Evolutionary conservation across 139 green algal genomes (phyloP).

Genomic region (Coelastrella sp.): DNA sequence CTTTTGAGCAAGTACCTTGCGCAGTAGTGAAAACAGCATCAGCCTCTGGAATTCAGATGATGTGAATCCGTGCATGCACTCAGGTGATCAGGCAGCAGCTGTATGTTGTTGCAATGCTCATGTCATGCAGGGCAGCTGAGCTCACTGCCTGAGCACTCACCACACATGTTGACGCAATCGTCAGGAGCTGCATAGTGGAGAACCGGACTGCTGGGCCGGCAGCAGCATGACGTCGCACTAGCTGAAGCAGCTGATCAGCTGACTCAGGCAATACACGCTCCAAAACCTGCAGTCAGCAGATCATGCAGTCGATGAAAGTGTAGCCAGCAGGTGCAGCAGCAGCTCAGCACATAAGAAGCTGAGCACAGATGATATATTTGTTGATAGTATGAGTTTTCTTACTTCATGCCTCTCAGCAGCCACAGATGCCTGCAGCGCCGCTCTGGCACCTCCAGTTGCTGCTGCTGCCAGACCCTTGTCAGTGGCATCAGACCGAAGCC

Average conservation of each 20-base stretch:
- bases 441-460: conserved; percentile 33
- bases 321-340: no score
- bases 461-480: conserved; percentile 42
- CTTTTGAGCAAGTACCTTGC: no score
- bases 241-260: conserved; percentile 11
- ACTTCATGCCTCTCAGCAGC: conserved; percentile 45
- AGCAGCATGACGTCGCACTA: conserved; percentile 22
- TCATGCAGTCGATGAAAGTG: neutral
- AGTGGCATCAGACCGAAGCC: conserved; percentile 26
- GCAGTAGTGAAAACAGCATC: no score
- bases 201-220: conserved; percentile 17
- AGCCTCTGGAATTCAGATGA: no score
- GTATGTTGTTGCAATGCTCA: no score
- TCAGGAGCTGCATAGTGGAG: conserved; percentile 27
- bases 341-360: no score
- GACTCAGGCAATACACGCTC: conserved; percentile 33
- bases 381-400: no score
- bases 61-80: no score
- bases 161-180: conserved; percentile 27
- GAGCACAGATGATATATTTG: no score
- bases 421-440: conserved; percentile 40
- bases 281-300: conserved; percentile 3
- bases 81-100: no score
- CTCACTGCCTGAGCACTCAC: no score
- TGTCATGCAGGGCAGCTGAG: no score